These are phyloP conservation scores for Esteya vermicola DNA, from an alignment of 2,329 filamentous ascomycete species.

Conservation along the genomic window DNA sequence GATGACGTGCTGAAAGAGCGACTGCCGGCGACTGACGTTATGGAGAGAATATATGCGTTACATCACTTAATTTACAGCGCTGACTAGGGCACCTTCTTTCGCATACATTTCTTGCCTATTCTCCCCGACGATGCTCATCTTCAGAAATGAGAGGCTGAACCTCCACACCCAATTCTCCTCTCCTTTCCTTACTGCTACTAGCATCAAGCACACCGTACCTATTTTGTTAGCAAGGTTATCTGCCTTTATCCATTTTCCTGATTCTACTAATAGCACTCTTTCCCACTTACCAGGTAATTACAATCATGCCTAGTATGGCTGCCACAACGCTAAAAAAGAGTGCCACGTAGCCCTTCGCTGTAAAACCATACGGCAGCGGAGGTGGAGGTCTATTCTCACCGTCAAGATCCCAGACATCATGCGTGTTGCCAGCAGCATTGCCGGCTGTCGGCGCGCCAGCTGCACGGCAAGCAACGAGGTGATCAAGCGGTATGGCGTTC, in stretches of 20 bases:
- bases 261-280: too few species aligned
- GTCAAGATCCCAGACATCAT: constrained; percentile 12
- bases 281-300: constrained; percentile 31
- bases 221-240: neutral
- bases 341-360: constrained; percentile 56
- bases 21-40: too few species aligned
- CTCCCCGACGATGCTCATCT: neutral
- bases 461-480: constrained; percentile 39
- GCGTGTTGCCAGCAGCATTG: constrained; percentile 15
- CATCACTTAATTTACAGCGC: too few species aligned
- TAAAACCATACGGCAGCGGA: constrained; percentile 25
- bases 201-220: neutral
- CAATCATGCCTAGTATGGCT: constrained; percentile 52
- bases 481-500: constrained; percentile 48
- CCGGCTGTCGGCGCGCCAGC: constrained; percentile 8
- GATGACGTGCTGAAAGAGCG: constrained; percentile 5
- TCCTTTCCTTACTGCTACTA: neutral
- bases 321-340: constrained; percentile 56
- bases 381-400: constrained; percentile 12
- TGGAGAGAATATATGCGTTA: too few species aligned
- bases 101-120: neutral
- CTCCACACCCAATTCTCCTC: neutral
- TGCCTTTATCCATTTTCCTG: too few species aligned
- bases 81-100: too few species aligned
- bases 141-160: neutral